Percentiles rank a stretch among this genome's conserved stretches.
Conservation (phyloP, 2,329 filamentous ascomycete genomes). For the Immersiporthe knoxdaviesiana region DNA sequence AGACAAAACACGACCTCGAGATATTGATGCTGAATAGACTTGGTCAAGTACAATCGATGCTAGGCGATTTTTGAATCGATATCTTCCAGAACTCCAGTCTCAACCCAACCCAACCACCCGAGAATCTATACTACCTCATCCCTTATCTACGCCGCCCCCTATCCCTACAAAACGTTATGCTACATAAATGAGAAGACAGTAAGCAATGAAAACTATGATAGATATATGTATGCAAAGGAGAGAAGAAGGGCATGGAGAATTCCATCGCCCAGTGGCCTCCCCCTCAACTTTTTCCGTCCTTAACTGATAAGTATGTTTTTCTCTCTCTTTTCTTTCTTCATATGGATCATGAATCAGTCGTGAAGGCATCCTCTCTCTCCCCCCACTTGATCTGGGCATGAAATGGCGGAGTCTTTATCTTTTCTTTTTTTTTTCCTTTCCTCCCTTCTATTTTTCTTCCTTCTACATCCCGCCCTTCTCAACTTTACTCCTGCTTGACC, state of each 20-base stretch:
- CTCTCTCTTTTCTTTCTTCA: neutral
- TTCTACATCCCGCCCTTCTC: neutral
- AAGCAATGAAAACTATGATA: neutral
- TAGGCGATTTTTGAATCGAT: neutral
- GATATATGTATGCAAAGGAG: neutral
- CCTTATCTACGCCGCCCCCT: neutral
- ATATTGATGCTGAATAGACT: too few species aligned
- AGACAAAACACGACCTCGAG: too few species aligned
- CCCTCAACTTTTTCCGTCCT: neutral
- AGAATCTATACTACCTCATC: neutral
- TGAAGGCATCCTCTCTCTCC: neutral
- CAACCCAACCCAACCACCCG: too few species aligned
- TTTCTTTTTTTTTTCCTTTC: neutral
- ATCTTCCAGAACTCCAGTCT: neutral
- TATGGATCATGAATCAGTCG: neutral
- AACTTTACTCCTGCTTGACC: conserved; percentile 23
- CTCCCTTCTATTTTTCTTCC: too few species aligned
- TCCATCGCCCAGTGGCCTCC: neutral
- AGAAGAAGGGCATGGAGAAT: neutral
- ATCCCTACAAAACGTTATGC: neutral
- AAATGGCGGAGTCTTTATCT: neutral
- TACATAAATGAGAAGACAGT: neutral
- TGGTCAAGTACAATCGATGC: too few species aligned
- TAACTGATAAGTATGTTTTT: neutral
- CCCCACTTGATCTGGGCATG: neutral